These are phyloP conservation scores for Beta lomatogona DNA, from an alignment of 179 eudicot species.

Conservation along the genomic window DNA sequence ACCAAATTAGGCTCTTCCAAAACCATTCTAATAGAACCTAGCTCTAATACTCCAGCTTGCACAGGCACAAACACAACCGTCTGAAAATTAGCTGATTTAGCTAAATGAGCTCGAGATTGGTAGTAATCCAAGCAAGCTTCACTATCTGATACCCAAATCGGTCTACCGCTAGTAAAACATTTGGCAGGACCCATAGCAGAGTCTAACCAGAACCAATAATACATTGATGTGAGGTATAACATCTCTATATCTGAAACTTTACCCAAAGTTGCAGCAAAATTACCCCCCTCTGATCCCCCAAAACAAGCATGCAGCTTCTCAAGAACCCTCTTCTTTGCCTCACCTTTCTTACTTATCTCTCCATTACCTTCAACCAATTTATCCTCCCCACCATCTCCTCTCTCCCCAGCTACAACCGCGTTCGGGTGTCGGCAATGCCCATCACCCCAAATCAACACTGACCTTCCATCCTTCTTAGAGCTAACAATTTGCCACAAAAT, in stretches of 20 bases:
- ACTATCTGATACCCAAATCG: slow-evolving; percentile 69
- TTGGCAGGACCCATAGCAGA: slow-evolving; percentile 75
- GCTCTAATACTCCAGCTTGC: slow-evolving; percentile 74
- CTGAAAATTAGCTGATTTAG: slow-evolving; percentile 48
- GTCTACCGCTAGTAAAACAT: slow-evolving; percentile 62
- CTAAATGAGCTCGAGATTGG: slow-evolving; percentile 66
- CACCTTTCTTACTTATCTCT: slow-evolving; percentile 29
- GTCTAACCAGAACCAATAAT: slow-evolving; percentile 68
- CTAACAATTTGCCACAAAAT: slow-evolving; percentile 14
- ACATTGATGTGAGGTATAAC: slow-evolving; percentile 80
- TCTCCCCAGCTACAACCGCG: slow-evolving; percentile 27
- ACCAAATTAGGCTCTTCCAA: slow-evolving; percentile 57
- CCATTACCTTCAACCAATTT: slow-evolving; percentile 28
- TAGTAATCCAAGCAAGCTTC: slow-evolving; percentile 64
- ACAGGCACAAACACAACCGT: slow-evolving; percentile 75
- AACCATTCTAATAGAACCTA: slow-evolving; percentile 65
- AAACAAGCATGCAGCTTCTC: slow-evolving; percentile 67
- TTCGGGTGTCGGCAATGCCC: slow-evolving; percentile 66
- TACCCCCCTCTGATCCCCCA: slow-evolving; percentile 56
- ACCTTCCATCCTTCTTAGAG: slow-evolving; percentile 16
- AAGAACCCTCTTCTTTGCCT: slow-evolving; percentile 59
- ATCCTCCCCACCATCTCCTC: slow-evolving; percentile 25
- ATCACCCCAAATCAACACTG: slow-evolving; percentile 79
- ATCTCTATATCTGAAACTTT: slow-evolving; percentile 73
- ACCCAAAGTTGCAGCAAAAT: slow-evolving; percentile 51